These are phyloP conservation scores for Polyporus tsugae DNA, from an alignment of 1,284 basidiomycete genomes.

Conservation along the genomic window DNA sequence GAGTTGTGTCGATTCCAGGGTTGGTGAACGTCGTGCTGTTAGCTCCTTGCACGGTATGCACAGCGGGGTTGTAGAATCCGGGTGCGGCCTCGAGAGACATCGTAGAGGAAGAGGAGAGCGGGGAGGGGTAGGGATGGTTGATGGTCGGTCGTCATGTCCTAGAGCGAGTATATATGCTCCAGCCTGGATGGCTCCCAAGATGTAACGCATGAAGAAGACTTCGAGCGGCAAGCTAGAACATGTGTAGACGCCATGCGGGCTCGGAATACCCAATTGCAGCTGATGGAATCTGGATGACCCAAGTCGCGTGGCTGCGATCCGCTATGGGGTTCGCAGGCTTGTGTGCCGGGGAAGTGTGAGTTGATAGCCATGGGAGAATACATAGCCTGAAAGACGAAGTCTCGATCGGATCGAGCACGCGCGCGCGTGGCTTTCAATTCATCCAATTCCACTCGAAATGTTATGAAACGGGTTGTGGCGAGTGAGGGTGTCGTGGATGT, in stretches of 20 bases:
- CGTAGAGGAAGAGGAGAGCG: background rate
- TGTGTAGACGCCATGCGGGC: background rate
- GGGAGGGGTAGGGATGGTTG: background rate
- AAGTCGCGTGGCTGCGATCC: background rate
- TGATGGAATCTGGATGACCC: background rate
- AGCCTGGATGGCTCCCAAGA: background rate
- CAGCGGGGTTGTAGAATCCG: conserved; percentile 27
- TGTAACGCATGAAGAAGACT: background rate
- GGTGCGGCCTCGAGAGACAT: conserved; percentile 25
- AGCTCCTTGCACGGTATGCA: conserved; percentile 25
- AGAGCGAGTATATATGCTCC: background rate
- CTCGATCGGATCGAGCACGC: conserved; percentile 4
- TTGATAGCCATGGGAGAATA: conserved; percentile 11
- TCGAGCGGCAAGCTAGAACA: background rate
- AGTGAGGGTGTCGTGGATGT: background rate
- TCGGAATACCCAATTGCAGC: background rate
- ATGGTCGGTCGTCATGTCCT: background rate
- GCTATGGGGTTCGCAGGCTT: background rate
- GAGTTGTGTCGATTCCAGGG: conserved; percentile 18
- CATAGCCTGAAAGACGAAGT: background rate
- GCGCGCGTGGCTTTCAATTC: background rate
- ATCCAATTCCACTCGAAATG: background rate
- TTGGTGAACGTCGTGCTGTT: conserved; percentile 28
- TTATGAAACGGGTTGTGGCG: background rate
- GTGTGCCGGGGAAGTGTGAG: background rate